Evolutionary conservation across 768 basidiomycete species (phyloP), one percentile per base, ranked within the genome.

Genomic region (Pleurotus tuber-regium): DNA sequence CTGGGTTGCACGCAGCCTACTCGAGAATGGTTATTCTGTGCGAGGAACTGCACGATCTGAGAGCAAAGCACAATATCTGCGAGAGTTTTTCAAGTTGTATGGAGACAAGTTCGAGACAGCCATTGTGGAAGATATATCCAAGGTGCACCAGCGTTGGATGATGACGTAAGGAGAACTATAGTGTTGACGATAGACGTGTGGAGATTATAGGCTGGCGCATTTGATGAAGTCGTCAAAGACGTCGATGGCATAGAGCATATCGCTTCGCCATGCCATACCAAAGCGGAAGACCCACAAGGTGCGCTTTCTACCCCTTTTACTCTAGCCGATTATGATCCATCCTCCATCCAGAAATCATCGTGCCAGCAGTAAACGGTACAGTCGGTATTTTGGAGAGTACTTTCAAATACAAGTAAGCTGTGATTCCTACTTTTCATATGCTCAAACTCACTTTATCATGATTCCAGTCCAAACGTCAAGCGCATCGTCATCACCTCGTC

Each of bases 191-290:
- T 41, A 11, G 10, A 24, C 25, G 5, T 14, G n/a, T n/a, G n/a
- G n/a, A n/a, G n/a, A n/a, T n/a, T 39, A n/a, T 11, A 81, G 78
- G 72, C 71, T 4, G 77, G 77, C 12, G 84, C 82, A 1, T 91
- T 88, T 54, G 84, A 89, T 62, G 78, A 86, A 42, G 85, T 82
- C 1, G 82, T 88, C 54, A 78, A 81, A 61, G 85, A 75, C 3
- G 78, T 87, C 8, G 79, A 89, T 53, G 90, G 77, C 0, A 79
- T 93, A 43, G 75, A 71, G 30, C 86, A 87, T 61, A 76, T 76
- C 4, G 83, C 84, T 0, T 84, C 84, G 1, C 84, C 84, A 1
- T 74, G 80, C 60, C 71, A 77, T 50, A 52, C 71, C 43, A 38
- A 38, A 19, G 73, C 68, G 1, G 65, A 67, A 10, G 69, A 78